Conservation (phyloP, 2,329 filamentous ascomycete genomes). For the Colletotrichum sp. region DNA sequence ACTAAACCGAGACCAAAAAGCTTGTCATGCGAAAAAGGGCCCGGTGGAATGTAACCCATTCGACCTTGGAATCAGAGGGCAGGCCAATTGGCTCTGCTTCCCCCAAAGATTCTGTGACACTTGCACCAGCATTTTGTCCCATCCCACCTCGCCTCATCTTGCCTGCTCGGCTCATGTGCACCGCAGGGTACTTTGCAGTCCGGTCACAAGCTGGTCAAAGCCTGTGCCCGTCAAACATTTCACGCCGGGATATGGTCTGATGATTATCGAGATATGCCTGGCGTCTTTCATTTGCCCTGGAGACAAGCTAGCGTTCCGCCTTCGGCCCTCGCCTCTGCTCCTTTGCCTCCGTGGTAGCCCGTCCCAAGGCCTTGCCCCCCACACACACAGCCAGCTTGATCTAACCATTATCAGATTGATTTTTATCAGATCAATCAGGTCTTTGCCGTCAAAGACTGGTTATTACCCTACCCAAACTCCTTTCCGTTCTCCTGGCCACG, state of each 20-base stretch:
- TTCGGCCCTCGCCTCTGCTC: neutral
- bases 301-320: neutral
- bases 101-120: neutral
- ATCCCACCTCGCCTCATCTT: neutral
- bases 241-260: neutral
- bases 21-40: neutral
- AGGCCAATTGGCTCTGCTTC: neutral
- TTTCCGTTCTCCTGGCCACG: neutral
- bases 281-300: neutral
- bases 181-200: neutral
- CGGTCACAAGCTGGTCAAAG: neutral
- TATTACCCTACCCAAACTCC: neutral
- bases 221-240: neutral
- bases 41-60: neutral
- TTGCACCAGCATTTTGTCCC: neutral
- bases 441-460: neutral
- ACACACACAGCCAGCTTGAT: neutral
- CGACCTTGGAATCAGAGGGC: neutral
- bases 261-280: slow-evolving; percentile 8
- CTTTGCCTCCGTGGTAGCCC: neutral
- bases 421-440: slow-evolving; percentile 10
- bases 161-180: neutral
- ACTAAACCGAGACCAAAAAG: neutral
- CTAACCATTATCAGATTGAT: slow-evolving; percentile 2
- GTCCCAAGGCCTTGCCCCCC: neutral